Base-by-base conservation (phyloP, 2,329 filamentous ascomycete species). In the Coleophoma crateriformis region DNA sequence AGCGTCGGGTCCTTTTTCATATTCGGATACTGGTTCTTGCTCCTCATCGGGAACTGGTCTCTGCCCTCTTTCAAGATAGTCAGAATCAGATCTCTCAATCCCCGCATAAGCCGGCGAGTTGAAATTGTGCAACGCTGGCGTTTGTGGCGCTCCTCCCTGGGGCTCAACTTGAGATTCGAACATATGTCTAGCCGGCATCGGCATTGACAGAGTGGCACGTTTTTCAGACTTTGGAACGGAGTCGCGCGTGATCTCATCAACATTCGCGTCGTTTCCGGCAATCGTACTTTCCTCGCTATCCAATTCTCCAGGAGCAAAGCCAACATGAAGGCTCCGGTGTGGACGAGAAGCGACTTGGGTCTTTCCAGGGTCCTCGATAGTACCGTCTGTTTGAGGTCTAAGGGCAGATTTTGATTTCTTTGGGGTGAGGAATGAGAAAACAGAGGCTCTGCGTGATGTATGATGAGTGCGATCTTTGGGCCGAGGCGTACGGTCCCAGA, bases 401-500 rank as follows among this genome's bases (percentile, higher is more conserved):
- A 52, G 39, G 17, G 47, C 13, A 39, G 47, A 32, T 4, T 54
- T 50, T 27, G 39, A 41, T 42, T 39, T 52, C 27, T 50, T 50
- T 13, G 37, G 46, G 8, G 54, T 50, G 39, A 62, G 55, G 6
- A 59, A 19, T 15, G 55, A 57, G 6, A 53, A 22, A 20, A 42
- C 54, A 34, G 58, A 55, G 7, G 48, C 45, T 17, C 54, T 49
- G 27, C 8, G 6, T 27, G 46, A 52, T 3, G 56, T 54, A 12
- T 33, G 6, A 41, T 48, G 12, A 44, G 51, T 38, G 33, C 53
- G 54, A 38, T 53, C 57, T 17, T 56, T 60, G 14, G 61, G 55
- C n/a, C 59, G 53, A 20, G 91, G 90, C 2, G 86, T 85, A 44
- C 92, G 78, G 66, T 96, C 90, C 92, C 92, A 97, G 58, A 96